phyloP scores from a whole-genome alignment of 106 monocot genomes.

The Dendrobium chrysotoxum region DNA sequence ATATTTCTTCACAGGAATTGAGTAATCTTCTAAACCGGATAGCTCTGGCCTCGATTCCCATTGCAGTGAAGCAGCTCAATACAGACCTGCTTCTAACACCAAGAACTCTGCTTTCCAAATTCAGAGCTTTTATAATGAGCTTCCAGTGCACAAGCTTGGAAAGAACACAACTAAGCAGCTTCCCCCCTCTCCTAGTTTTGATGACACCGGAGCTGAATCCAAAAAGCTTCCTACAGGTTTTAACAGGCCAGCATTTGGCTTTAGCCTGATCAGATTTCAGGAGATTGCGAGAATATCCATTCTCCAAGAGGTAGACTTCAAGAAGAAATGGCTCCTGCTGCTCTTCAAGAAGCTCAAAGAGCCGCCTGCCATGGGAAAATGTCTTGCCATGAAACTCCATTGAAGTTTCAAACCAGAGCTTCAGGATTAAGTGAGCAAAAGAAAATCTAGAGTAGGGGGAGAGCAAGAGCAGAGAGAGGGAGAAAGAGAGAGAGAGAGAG shows the following conservation, averaged over 20 bases:
- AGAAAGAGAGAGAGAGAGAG: no score
- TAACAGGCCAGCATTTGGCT: background rate
- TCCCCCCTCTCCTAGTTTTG: background rate
- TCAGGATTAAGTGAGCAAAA: background rate
- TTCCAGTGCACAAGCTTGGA: background rate
- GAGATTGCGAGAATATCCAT: background rate
- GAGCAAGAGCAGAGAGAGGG: no score
- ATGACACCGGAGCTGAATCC: background rate
- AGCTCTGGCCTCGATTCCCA: background rate
- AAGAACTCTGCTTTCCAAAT: background rate
- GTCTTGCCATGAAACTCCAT: background rate
- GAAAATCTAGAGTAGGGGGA: no score
- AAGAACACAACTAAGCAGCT: background rate
- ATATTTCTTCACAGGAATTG: background rate
- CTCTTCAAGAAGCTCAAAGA: slow-evolving; percentile 3
- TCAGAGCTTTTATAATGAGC: background rate
- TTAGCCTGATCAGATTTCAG: background rate
- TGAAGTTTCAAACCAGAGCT: background rate
- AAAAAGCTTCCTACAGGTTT: background rate
- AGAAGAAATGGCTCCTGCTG: slow-evolving; percentile 2
- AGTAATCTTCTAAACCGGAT: background rate
- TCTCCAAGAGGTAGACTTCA: background rate
- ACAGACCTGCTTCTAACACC: background rate
- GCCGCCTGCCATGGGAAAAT: background rate
- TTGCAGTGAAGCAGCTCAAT: background rate